phyloP scores from a whole-genome alignment of 768 basidiomycete genomes.

The Naematelia aurantialba region DNA sequence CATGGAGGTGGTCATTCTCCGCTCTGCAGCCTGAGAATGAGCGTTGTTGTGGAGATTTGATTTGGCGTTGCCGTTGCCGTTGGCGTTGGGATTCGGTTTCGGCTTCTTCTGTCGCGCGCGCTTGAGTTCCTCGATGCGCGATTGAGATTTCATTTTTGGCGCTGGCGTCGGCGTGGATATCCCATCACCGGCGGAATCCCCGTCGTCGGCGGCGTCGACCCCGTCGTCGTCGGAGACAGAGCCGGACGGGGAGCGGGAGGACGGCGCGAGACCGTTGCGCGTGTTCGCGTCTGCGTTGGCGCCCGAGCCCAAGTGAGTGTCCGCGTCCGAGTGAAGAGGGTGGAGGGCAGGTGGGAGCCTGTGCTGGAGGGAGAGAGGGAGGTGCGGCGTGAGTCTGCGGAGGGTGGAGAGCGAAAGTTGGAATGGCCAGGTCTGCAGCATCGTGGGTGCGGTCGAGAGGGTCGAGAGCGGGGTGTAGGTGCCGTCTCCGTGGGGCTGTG shows the following conservation, averaged over 20 bases:
- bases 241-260: too few relatives aligned
- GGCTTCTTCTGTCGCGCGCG: slow-evolving; percentile 10
- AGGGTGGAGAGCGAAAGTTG: slow-evolving; percentile 13
- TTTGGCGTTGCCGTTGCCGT: slow-evolving; percentile 21
- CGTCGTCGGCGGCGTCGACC: slow-evolving; percentile 6
- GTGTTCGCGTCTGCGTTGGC: slow-evolving; percentile 3
- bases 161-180: slow-evolving; percentile 21
- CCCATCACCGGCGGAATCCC: slow-evolving; percentile 4
- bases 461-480: slow-evolving; percentile 24
- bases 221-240: background rate
- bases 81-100: background rate
- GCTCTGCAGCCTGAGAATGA: too few relatives aligned
- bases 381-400: slow-evolving; percentile 9
- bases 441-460: slow-evolving; percentile 24
- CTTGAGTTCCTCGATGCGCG: slow-evolving; percentile 1
- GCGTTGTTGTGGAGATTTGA: too few relatives aligned
- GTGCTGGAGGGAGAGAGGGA: slow-evolving; percentile 23
- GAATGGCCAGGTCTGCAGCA: slow-evolving; percentile 36
- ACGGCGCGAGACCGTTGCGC: background rate
- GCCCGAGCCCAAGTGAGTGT: too few relatives aligned
- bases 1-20: too few relatives aligned
- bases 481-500: slow-evolving; percentile 37
- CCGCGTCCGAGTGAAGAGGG: background rate
- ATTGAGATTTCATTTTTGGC: too few relatives aligned
- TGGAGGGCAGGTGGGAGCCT: slow-evolving; percentile 28